Evolutionary conservation across 2,329 filamentous ascomycete genomes (phyloP), one percentile per base, ranked within the genome.

Genomic region (Colletotrichum costaricense): DNA sequence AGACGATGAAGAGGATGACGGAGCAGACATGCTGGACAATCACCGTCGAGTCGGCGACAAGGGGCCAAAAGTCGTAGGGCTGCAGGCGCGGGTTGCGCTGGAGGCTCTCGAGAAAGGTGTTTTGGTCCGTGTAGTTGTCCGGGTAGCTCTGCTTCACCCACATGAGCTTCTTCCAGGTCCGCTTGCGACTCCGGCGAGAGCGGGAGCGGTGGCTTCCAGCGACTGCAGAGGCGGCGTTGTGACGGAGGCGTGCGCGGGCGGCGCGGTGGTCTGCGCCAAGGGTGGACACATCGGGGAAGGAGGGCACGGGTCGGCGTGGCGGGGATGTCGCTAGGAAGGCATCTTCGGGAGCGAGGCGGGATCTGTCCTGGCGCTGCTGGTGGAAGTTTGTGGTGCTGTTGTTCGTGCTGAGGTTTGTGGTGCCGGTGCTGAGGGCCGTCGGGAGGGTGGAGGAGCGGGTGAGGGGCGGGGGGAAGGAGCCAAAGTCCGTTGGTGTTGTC

Each of bases 61-160:
- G 88, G 9, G 95, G 95, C 96, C 97, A 99, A 83, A 99, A 99
- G 80, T 98, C 95, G 82, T 99, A 99, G 0, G 96, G 96, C 76
- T 97, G 93, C 65, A 98, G 89, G 54, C 95, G 92, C 5, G 96
- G 96, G 81, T 99, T 99, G 60, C 95, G 91, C 82, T 99, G 96
- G 22, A 99, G 90, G 78, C 97, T 95, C 80, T 98, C 96, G 76
- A 99, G 92, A 79, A 99, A 99, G 1, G 97, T 98, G 73, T 94
- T 94, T 80, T 97, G 95, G 81, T 99, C 97, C 54, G 97, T 98
- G 81, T 98, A 98, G 82, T 99, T 99, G 82, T 99, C 97, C n/a
- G 97, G 95, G 80, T 97, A 98, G 42, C 94, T 94, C 82, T 98
- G 97, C 84, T 97, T 98, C 80, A 99, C 95, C 97, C 97, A 99